Conservation (phyloP, 2,329 filamentous ascomycete species). For the Phaeosphaeria sp. region DNA sequence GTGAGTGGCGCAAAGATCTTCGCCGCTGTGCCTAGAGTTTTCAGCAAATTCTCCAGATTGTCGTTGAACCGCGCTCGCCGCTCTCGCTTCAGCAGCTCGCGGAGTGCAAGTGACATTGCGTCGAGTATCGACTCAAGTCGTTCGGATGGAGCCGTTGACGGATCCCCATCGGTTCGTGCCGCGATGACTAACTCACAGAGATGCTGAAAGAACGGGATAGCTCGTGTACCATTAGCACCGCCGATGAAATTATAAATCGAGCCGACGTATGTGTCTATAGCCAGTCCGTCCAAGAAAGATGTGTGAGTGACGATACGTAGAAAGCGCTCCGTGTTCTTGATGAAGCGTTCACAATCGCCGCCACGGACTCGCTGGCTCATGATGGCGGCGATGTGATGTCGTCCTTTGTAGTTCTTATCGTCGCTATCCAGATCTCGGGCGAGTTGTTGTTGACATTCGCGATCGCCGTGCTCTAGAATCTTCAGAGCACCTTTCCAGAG, state of each 20-base stretch:
- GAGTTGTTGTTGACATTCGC: conserved; percentile 41
- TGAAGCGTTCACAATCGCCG: conserved; percentile 6
- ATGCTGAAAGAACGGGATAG: conserved; percentile 40
- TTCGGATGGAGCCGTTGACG: neutral
- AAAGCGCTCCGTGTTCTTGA: conserved; percentile 18
- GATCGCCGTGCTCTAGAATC: conserved; percentile 36
- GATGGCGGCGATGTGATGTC: conserved; percentile 33
- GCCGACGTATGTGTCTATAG: conserved; percentile 44
- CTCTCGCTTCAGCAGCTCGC: conserved; percentile 27
- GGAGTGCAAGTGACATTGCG: conserved; percentile 17
- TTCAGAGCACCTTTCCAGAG: conserved; percentile 38
- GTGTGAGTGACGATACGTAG: conserved; percentile 42
- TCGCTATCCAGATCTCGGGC: conserved; percentile 40
- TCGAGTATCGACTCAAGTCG: conserved; percentile 9
- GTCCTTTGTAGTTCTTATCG: conserved; percentile 31
- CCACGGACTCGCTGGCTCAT: conserved; percentile 15
- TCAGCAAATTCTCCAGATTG: conserved; percentile 14
- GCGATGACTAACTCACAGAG: conserved; percentile 20
- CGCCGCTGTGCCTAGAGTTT: conserved; percentile 12
- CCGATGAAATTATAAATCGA: conserved; percentile 45
- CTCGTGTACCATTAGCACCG: conserved; percentile 38
- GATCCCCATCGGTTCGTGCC: neutral
- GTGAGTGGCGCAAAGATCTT: conserved; percentile 5
- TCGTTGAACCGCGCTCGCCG: conserved; percentile 28
- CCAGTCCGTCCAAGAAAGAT: conserved; percentile 41